A percentile compares a stretch with the other conserved stretches of the same genome.
Conservation (phyloP, 2,329 filamentous ascomycete genomes). For the Cadophora luteo-olivacea region DNA sequence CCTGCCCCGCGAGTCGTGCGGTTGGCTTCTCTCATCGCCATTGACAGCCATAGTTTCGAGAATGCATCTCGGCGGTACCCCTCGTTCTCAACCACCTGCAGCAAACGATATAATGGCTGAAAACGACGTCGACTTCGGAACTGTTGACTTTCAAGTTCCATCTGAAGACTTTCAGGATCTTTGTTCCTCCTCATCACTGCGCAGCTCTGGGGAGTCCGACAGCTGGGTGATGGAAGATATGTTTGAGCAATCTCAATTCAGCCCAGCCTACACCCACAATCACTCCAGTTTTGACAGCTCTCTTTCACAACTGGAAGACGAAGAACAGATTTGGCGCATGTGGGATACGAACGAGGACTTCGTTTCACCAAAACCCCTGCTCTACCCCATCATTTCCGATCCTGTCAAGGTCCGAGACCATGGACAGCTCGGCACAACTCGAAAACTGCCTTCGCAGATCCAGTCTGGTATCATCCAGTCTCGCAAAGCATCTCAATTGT, state of each 20-base stretch:
- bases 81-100: background rate
- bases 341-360: slow-evolving; percentile 9
- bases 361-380: background rate
- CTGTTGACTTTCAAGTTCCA: background rate
- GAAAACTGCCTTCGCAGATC: background rate
- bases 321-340: slow-evolving; percentile 7
- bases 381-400: background rate
- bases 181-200: background rate
- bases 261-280: background rate
- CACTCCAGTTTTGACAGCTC: slow-evolving; percentile 8
- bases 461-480: background rate
- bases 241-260: background rate
- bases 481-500: background rate
- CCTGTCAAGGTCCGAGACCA: slow-evolving; percentile 6
- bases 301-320: background rate
- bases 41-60: slow-evolving; percentile 8
- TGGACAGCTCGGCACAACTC: background rate
- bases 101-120: background rate
- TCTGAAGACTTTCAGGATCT: slow-evolving; percentile 1
- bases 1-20: slow-evolving; percentile 3
- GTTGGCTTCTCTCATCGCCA: slow-evolving; percentile 14
- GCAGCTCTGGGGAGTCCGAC: slow-evolving; percentile 4
- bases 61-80: slow-evolving; percentile 13
- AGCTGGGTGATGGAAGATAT: slow-evolving; percentile 8
- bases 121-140: background rate